Base-by-base conservation (phyloP, 1,139 yeast species). In the Yamadazyma atlantica region DNA sequence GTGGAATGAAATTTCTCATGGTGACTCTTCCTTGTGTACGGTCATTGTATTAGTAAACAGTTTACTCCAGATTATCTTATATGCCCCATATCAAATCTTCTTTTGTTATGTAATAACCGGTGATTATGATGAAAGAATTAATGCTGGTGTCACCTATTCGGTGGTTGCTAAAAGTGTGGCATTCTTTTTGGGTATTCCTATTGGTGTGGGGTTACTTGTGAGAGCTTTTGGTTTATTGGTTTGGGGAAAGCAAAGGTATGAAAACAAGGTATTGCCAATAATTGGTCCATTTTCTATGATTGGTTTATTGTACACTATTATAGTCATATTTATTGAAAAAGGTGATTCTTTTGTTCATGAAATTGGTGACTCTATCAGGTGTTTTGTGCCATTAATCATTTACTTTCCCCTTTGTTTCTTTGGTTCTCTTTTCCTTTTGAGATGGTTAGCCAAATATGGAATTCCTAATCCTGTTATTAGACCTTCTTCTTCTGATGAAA, bases 1-100 rank as follows among this genome's bases (percentile, higher is more conserved):
- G n/a, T 79, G 84, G 85, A 78, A 75, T 49, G 71, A 74, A 17
- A 61, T 79, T 14, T 78, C 82, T 2, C 68, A 60, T 12, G 85
- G 84, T 4, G 80, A 77, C 48, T 56, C 58, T 34, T 65, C 66
- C 26, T 58, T 75, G 36, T 79, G 85, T 57, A 81, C 80, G 3
- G 53, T 75, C 7, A 48, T 78, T 16, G 83, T 79, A 1, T 59
- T 77, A 7, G 50, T 77, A 33, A 79, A 79, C 54, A 72, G 80
- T 37, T 36, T 77, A 34, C 51, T 79, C 26, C 85, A 79, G 51
- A 63, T 79, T 40, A 66, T 72, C 1, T 60, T 79, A 17, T 78
- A 71, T 52, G 82, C 82, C 1, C 84, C 84, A 9, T 66, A 71
- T 43, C 72, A 75, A 41, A 54, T 74, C 29, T 64, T 77, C 37